Base-by-base conservation (phyloP, 768 basidiomycete species). In the Punctularia strigosozonata region DNA sequence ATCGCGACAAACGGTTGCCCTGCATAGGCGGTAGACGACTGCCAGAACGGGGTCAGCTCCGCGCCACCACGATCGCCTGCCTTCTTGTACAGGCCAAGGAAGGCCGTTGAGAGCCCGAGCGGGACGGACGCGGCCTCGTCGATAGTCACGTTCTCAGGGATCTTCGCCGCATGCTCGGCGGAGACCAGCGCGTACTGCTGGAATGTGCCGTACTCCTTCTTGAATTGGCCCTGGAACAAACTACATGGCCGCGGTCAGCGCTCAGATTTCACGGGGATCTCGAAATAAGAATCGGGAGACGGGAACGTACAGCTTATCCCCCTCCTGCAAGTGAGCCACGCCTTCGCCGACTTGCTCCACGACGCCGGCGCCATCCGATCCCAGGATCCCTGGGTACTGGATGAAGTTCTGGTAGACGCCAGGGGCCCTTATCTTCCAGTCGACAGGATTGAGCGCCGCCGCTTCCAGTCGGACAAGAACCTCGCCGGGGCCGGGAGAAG, bases 321-420 rank as follows among this genome's bases (percentile, higher is more conserved):
- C 68, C n/a, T 56, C 53, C 24, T 44, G 46, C 32, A 62, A 60
- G 6, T 45, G 41, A 15, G 37, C 42, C 1, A 68, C 66, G 5
- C 50, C 61, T 12, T 55, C 48, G 6, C 67, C 70, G 15, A 66
- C 48, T 3, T 51, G 54, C 20, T 57, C 57, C 15, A 71, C 62
- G 4, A 50, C 49, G 3, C 69, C 68, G 0, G 65, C 59, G 18
- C 50, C 23, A 37, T 19, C 40, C 5, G 39, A 15, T 6, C 17
- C 19, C 6, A 3, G 1, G 6, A 25, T 20, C 2, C n/a, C 42
- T 5, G 64, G 68, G 43, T 45, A 71, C 2, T 47, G 39, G n/a
- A n/a, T n/a, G 41, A 42, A 72, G 3, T 50, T 37, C n/a, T 60
- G 43, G 31, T 61, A 56, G 0, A 45, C 15, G 10, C 60, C 64